phyloP scores from a whole-genome alignment of 2,329 filamentous ascomycete species.

The Penicillium sp. region DNA sequence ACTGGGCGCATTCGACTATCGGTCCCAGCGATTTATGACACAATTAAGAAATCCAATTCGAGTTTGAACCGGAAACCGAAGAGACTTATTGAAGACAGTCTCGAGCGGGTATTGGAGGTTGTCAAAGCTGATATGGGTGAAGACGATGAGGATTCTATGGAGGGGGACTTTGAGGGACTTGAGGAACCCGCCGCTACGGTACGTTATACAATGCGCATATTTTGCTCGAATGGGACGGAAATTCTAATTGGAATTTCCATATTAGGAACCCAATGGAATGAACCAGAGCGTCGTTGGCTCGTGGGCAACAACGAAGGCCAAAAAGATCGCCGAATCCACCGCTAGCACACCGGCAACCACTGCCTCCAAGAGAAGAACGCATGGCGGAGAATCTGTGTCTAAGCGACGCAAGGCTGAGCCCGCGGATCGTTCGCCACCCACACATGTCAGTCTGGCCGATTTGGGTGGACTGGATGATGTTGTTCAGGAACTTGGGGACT shows the following conservation, averaged over 20 bases:
- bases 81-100: constrained; percentile 75
- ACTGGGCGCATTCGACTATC: constrained; percentile 54
- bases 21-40: constrained; percentile 67
- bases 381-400: constrained; percentile 64
- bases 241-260: not conserved
- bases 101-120: constrained; percentile 76
- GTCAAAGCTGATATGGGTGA: constrained; percentile 65
- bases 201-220: constrained; percentile 27
- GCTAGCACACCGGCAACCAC: constrained; percentile 19
- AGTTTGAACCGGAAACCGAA: constrained; percentile 81
- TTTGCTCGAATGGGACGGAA: not conserved
- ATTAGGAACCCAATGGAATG: constrained; percentile 59
- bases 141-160: constrained; percentile 52
- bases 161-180: constrained; percentile 53
- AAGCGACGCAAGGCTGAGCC: constrained; percentile 64
- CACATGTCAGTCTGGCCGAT: constrained; percentile 66
- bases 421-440: constrained; percentile 64
- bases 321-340: constrained; percentile 34
- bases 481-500: constrained; percentile 66
- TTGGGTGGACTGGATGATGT: constrained; percentile 75
- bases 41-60: constrained; percentile 82
- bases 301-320: constrained; percentile 51
- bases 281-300: constrained; percentile 64
- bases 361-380: constrained; percentile 56
- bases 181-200: constrained; percentile 39